Evolutionary conservation across 164 flowering plant species (phyloP).

Genomic region (Sedum album): DNA sequence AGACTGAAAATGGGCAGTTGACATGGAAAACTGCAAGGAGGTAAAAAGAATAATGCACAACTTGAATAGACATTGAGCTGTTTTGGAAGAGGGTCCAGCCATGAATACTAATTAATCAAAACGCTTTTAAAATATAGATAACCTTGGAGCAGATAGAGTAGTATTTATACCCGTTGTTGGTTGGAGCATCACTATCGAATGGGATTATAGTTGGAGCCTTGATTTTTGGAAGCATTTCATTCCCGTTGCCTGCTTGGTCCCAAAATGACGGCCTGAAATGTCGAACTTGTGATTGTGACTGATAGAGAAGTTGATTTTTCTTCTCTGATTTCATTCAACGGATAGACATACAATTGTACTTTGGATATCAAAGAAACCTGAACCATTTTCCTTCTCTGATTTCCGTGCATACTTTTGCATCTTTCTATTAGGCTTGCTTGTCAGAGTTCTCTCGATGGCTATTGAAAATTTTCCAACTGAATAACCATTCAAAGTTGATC

Average conservation of each 20-base stretch:
- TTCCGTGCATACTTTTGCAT: background rate
- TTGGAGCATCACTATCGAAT: background rate
- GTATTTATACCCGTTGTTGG: background rate
- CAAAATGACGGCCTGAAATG: background rate
- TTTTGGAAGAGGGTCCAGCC: background rate
- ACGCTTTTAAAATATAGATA: background rate
- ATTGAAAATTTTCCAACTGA: background rate
- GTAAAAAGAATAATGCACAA: background rate
- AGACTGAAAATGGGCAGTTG: background rate
- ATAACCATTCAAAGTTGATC: background rate
- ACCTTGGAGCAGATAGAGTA: background rate
- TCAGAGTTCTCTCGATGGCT: background rate
- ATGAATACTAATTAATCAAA: background rate
- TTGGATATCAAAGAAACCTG: background rate
- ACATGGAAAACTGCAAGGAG: background rate
- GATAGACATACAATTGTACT: background rate
- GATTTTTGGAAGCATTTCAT: background rate
- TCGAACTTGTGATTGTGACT: background rate
- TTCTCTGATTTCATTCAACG: background rate
- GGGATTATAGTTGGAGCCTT: background rate
- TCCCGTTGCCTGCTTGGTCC: background rate
- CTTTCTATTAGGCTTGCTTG: background rate
- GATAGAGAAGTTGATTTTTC: background rate
- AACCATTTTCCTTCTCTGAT: no score
- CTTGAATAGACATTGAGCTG: background rate